phyloP scores from a whole-genome alignment of 352 stramenopile species.

The Hyaloperonospora arabidopsidis region DNA sequence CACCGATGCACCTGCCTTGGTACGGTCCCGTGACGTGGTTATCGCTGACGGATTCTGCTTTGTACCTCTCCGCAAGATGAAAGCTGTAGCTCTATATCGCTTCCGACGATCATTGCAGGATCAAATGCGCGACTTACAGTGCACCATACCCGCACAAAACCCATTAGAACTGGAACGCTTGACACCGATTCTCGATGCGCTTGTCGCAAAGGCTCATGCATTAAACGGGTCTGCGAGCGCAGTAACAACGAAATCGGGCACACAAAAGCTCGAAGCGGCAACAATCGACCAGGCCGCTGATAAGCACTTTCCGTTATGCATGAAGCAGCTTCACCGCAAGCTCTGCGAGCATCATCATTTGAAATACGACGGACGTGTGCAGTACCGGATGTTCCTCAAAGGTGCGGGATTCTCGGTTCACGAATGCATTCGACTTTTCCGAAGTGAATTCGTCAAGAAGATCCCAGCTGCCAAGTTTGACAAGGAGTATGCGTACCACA shows the following conservation, averaged over 20 bases:
- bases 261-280: conserved; percentile 12
- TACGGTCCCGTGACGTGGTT: conserved; percentile 36
- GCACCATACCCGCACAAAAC: conserved; percentile 35
- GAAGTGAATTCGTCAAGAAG: conserved; percentile 54
- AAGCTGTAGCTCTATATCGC: conserved; percentile 34
- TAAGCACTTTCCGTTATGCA: conserved; percentile 73
- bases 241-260: conserved; percentile 5
- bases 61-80: conserved; percentile 32
- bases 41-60: conserved; percentile 42
- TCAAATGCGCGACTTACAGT: conserved; percentile 38
- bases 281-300: conserved; percentile 67
- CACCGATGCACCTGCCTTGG: conserved; percentile 28
- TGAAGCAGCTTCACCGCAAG: conserved; percentile 66
- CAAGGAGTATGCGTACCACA: conserved; percentile 80
- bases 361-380: conserved; percentile 79
- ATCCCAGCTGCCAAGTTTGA: conserved; percentile 66
- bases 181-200: conserved; percentile 27
- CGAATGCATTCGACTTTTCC: conserved; percentile 72
- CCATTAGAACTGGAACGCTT: conserved; percentile 31
- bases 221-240: conserved; percentile 11
- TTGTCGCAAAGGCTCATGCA: conserved; percentile 29
- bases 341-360: conserved; percentile 72
- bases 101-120: conserved; percentile 25
- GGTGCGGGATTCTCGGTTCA: conserved; percentile 70
- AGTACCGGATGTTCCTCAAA: conserved; percentile 84